phyloP scores from a whole-genome alignment of 2,329 filamentous ascomycete genomes.

The Ophiostoma tasmaniense region DNA sequence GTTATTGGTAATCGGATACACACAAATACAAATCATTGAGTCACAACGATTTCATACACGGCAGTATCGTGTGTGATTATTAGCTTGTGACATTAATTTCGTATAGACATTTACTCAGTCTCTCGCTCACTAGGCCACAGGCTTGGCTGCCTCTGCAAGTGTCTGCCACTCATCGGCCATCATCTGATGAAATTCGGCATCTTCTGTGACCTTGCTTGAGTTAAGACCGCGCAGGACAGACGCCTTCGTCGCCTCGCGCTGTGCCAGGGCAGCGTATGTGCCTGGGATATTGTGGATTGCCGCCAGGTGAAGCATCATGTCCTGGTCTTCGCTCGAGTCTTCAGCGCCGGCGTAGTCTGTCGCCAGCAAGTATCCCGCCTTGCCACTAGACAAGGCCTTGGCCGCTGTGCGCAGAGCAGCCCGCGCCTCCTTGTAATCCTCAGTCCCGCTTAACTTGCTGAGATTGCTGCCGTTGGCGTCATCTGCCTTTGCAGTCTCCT shows the following conservation, averaged over 20 bases:
- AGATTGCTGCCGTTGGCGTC: slow-evolving; percentile 9
- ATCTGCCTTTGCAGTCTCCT: not conserved
- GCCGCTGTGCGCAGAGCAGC: slow-evolving; percentile 25
- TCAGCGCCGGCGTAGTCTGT: slow-evolving; percentile 22
- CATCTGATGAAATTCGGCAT: slow-evolving; percentile 17
- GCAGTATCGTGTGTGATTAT: not conserved
- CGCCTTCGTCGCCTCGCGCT: slow-evolving; percentile 12
- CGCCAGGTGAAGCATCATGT: slow-evolving; percentile 23
- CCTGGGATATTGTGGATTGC: slow-evolving; percentile 25
- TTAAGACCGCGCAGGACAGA: not conserved
- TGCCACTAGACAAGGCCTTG: slow-evolving; percentile 27
- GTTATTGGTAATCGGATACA: not conserved
- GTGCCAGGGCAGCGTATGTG: slow-evolving; percentile 20
- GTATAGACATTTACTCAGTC: not conserved
- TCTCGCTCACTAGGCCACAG: not conserved
- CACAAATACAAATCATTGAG: too few relatives aligned
- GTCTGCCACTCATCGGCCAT: slow-evolving; percentile 25
- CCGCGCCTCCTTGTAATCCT: slow-evolving; percentile 7
- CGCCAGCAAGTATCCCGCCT: slow-evolving; percentile 25
- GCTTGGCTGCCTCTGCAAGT: not conserved
- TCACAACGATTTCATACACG: too few relatives aligned
- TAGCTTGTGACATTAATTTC: not conserved
- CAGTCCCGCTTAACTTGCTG: slow-evolving; percentile 11
- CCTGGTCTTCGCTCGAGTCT: slow-evolving; percentile 12
- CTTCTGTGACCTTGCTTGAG: slow-evolving; percentile 14